Evolutionary conservation across 352 stramenopile species (phyloP), one percentile per base, ranked within the genome.

Genomic region (Pythium dissotocum): DNA sequence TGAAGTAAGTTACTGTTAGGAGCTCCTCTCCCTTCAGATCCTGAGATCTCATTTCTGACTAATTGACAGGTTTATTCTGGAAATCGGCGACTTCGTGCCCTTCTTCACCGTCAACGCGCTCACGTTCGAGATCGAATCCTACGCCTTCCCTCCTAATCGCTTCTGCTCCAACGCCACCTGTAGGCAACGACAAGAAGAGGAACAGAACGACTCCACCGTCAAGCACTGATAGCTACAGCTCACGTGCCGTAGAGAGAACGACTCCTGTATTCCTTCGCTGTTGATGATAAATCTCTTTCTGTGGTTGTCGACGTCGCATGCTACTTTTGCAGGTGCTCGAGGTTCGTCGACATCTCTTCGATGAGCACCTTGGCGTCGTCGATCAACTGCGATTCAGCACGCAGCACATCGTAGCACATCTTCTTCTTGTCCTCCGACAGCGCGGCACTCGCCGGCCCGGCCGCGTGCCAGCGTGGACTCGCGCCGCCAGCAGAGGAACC

Each of bases 391-490:
- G 82, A 90, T 71, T 95, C 87, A 21, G 87, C 87, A 26, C 78
- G 76, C 62, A 95, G 74, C 35, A 95, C 87, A 48, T 95, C 83
- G 62, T 82, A 90, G 70, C 83, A 91, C 78, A 95, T 95, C 53
- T 83, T 79, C 68, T 90, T 89, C 75, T 91, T 92, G 10, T 92
- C 87, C 10, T 82, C 80, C 9, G 87, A 87, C 8, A 91, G 67
- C 38, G 44, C 58, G 6, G 56, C 2, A 55, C 28, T 69, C 4
- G 18, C 28, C 26, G 33, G 21, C 63, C 2, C 63, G 53, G 38
- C 48, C 35, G 8, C 48, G 57, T 36, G 61, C 51, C 26, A 58
- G 14, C 26, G 64, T 49, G 13, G 46, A 21, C 33, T 62, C 28
- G 67, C 65, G 60, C 38, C 70, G 67, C 30, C 72, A 21, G 26